These are phyloP conservation scores for Fusarium camptoceras DNA, from an alignment of 2,329 filamentous ascomycete species.

Conservation along the genomic window DNA sequence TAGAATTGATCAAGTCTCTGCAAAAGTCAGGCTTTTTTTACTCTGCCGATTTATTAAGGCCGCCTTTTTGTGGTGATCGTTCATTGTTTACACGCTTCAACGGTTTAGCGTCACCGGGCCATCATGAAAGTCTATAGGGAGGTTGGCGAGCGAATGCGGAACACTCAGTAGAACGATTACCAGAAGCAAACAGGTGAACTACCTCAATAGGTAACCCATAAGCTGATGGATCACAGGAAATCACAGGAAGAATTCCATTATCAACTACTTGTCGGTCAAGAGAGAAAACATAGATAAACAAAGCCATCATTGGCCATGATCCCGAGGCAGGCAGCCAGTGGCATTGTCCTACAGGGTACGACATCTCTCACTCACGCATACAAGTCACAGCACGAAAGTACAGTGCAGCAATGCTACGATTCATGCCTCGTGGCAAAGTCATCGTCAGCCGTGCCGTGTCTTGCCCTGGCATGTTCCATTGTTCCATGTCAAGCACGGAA, in stretches of 20 bases:
- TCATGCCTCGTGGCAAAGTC: conserved; percentile 29
- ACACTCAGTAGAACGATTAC: not conserved
- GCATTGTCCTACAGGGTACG: conserved; percentile 11
- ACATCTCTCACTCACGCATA: conserved; percentile 13
- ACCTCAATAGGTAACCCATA: not conserved
- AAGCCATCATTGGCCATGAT: not conserved
- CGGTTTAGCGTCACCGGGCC: not conserved
- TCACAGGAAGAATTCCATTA: not conserved
- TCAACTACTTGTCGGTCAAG: conserved; percentile 15
- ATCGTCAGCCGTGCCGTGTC: conserved; percentile 11
- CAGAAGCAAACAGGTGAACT: not conserved
- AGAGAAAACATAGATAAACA: not conserved
- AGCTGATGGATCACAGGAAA: not conserved
- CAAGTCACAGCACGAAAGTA: conserved; percentile 17
- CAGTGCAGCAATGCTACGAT: conserved; percentile 8
- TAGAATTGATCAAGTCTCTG: not conserved
- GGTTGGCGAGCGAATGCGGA: not conserved
- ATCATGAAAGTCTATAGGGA: not conserved
- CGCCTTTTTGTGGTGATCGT: not conserved
- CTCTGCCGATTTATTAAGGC: not conserved
- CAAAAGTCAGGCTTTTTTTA: not conserved
- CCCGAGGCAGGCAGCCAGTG: not conserved
- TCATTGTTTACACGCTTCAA: not conserved
- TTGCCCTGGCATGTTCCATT: conserved; percentile 29
- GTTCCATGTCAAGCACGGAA: not conserved